A percentile compares a stretch with the other conserved stretches of the same genome.
Conservation (phyloP, 225 moss, liverwort and hornwort species). For the Sphagnum contortum region DNA sequence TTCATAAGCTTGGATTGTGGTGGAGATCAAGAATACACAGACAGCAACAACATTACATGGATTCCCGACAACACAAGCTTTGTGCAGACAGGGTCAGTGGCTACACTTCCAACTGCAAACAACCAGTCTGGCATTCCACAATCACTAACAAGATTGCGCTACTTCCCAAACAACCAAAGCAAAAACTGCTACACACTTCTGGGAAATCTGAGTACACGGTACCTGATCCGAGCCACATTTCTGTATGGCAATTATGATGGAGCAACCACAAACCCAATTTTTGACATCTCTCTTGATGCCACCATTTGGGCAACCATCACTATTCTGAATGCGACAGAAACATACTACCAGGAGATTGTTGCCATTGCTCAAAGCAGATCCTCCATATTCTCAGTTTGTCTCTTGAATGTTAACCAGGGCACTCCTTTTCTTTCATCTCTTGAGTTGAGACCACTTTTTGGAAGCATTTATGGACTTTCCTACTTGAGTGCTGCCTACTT, state of each 20-base stretch:
- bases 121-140: constrained; percentile 9
- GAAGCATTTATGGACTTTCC: constrained; percentile 19
- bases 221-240: constrained; percentile 39
- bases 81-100: constrained; percentile 7
- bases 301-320: constrained; percentile 23
- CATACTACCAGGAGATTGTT: constrained; percentile 23
- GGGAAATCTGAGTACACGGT: constrained; percentile 16
- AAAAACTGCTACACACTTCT: constrained; percentile 38
- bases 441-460: constrained; percentile 28
- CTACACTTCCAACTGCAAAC: constrained; percentile 1
- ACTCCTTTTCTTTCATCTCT: constrained; percentile 37
- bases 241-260: constrained; percentile 32
- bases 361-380: constrained; percentile 13
- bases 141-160: constrained; percentile 22
- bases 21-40: constrained; percentile 17
- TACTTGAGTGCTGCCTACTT: constrained; percentile 16
- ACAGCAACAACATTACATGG: constrained; percentile 34
- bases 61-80: constrained; percentile 20
- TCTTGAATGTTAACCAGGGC: constrained; percentile 17
- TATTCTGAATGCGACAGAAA: constrained; percentile 13
- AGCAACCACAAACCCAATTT: constrained; percentile 21
- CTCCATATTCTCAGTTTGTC: constrained; percentile 23
- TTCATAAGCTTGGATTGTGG: constrained; percentile 51
- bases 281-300: constrained; percentile 29
- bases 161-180: constrained; percentile 5